These are phyloP conservation scores for Panus rudis DNA, from an alignment of 768 basidiomycete genomes.

Conservation along the genomic window DNA sequence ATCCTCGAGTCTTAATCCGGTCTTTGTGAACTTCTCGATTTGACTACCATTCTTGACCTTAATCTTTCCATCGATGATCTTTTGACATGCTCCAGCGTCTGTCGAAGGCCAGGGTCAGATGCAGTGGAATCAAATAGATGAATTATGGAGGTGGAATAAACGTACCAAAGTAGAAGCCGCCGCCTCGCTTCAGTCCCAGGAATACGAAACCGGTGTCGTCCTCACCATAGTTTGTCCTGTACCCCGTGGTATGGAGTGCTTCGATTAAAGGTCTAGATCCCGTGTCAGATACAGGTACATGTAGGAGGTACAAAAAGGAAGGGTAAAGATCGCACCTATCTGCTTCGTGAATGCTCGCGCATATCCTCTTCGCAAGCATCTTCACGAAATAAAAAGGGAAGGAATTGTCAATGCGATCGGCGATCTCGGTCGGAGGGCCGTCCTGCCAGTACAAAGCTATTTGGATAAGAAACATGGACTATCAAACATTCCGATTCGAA, in stretches of 20 bases:
- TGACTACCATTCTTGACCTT: neutral
- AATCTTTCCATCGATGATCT: conserved; percentile 3
- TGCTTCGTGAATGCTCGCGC: neutral
- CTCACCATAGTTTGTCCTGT: neutral
- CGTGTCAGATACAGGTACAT: neutral
- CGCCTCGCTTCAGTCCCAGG: neutral
- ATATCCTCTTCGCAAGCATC: neutral
- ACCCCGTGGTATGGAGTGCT: neutral
- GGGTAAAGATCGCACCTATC: neutral
- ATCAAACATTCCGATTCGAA: neutral
- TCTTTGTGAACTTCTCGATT: conserved; percentile 18
- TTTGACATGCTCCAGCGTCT: conserved; percentile 1
- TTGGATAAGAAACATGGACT: neutral
- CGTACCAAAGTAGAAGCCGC: conserved; percentile 4
- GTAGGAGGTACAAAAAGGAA: neutral
- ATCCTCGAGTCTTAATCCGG: conserved; percentile 15
- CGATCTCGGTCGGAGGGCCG: neutral
- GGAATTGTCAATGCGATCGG: neutral
- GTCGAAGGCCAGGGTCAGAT: neutral
- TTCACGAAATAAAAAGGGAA: neutral
- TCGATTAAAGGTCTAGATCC: neutral
- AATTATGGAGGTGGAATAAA: neutral
- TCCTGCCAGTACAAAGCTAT: neutral
- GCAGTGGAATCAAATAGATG: neutral
- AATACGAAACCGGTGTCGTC: neutral